phyloP scores from a whole-genome alignment of 1,284 basidiomycete genomes.

The Ceratobasidium sp. region DNA sequence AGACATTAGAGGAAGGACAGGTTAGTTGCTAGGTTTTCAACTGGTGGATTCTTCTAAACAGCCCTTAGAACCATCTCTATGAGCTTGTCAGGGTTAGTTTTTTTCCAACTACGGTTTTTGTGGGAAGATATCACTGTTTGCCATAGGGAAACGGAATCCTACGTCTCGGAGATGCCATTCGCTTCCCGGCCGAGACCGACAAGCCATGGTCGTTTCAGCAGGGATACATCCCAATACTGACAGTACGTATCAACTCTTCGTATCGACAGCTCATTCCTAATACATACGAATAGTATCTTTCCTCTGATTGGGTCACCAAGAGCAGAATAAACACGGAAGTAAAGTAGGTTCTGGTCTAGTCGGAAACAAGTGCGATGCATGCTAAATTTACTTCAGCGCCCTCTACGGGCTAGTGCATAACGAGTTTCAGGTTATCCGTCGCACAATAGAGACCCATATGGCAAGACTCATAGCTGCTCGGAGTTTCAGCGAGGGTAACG shows the following conservation, averaged over 20 bases:
- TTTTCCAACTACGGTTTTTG: neutral
- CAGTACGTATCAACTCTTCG: slow-evolving; percentile 58
- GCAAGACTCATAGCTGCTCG: slow-evolving; percentile 57
- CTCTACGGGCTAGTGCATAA: slow-evolving; percentile 68
- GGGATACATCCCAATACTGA: slow-evolving; percentile 69
- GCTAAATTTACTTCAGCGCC: slow-evolving; percentile 58
- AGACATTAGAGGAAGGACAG: slow-evolving; percentile 70
- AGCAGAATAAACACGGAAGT: slow-evolving; percentile 68
- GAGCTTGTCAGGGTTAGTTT: slow-evolving; percentile 61
- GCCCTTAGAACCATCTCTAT: slow-evolving; percentile 61
- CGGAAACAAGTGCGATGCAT: neutral
- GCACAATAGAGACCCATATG: slow-evolving; percentile 64
- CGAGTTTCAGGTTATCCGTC: slow-evolving; percentile 64
- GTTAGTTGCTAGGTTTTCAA: slow-evolving; percentile 54
- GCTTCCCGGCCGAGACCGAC: slow-evolving; percentile 56
- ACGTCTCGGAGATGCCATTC: slow-evolving; percentile 65
- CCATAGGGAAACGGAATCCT: slow-evolving; percentile 66
- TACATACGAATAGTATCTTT: slow-evolving; percentile 64
- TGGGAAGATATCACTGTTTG: neutral
- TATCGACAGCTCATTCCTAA: neutral
- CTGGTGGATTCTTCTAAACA: slow-evolving; percentile 37
- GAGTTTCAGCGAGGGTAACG: slow-evolving; percentile 62
- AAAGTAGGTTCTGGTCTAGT: slow-evolving; percentile 62
- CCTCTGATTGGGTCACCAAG: slow-evolving; percentile 73
- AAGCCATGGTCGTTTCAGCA: slow-evolving; percentile 70